Percentiles rank a stretch among this genome's conserved stretches.
Evolutionary conservation across 768 basidiomycete species (phyloP).

Genomic region (Piloderma croceum): DNA sequence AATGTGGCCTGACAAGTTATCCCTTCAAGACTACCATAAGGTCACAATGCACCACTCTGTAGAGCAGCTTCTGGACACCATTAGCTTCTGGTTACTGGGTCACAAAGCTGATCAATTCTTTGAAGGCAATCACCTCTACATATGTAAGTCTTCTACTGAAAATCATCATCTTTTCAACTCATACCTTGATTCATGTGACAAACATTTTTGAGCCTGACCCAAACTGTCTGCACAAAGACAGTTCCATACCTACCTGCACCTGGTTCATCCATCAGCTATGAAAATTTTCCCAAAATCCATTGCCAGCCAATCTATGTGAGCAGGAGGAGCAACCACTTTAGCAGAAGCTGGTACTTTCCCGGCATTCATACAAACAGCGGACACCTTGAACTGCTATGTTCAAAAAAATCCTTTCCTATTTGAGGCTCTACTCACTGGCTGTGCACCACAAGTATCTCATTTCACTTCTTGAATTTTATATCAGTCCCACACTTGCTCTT

Average conservation of each 20-base stretch:
- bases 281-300: too few relatives aligned
- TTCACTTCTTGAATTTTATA: too few relatives aligned
- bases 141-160: too few relatives aligned
- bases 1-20: conserved; percentile 12
- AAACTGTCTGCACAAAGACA: conserved; percentile 1
- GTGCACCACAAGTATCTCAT: too few relatives aligned
- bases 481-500: too few relatives aligned
- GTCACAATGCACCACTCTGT: conserved; percentile 6
- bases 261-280: conserved; percentile 5
- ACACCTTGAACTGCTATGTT: too few relatives aligned
- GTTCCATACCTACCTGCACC: conserved; percentile 3
- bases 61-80: not conserved
- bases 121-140: conserved; percentile 3
- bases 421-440: too few relatives aligned
- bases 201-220: conserved; percentile 2
- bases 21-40: conserved; percentile 5
- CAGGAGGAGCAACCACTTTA: too few relatives aligned
- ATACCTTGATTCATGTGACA: conserved; percentile 4
- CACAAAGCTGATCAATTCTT: conserved; percentile 20
- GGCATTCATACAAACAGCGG: too few relatives aligned
- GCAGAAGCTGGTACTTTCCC: too few relatives aligned
- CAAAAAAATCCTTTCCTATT: too few relatives aligned
- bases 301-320: too few relatives aligned
- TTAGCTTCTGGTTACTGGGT: conserved; percentile 9
- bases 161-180: not conserved